Conservation (phyloP, 2,329 filamentous ascomycete genomes). For the Botrytis medusae region DNA sequence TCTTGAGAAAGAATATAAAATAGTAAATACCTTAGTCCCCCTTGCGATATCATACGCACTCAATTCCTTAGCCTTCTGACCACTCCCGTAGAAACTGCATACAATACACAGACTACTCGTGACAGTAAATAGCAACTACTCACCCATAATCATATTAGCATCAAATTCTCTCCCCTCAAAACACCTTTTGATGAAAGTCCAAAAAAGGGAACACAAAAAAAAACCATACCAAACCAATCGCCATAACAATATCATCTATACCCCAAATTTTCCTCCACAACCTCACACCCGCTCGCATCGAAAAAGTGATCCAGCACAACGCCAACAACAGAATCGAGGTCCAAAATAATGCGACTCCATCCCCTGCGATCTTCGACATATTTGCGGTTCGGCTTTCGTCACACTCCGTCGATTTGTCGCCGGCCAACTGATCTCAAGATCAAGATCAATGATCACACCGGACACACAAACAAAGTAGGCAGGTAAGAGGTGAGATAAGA, state of each 20-base stretch:
- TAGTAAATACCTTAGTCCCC: conserved; percentile 31
- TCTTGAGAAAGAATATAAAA: not conserved
- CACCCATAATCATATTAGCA: not conserved
- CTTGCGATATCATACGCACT: conserved; percentile 25
- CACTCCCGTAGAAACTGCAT: conserved; percentile 37
- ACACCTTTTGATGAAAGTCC: not conserved
- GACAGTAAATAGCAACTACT: conserved; percentile 15
- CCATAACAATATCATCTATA: conserved; percentile 36
- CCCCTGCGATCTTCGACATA: conserved; percentile 35
- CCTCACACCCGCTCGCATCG: conserved; percentile 31
- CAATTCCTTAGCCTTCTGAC: conserved; percentile 31
- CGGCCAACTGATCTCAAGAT: not conserved
- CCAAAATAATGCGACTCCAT: conserved; percentile 35
- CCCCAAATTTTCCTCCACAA: conserved; percentile 36
- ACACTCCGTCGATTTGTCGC: not conserved
- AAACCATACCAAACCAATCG: conserved; percentile 34
- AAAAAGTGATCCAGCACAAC: conserved; percentile 34
- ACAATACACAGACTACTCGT: conserved; percentile 31
- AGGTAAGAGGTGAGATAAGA: not conserved
- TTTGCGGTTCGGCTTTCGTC: conserved; percentile 13
- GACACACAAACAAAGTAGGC: not conserved
- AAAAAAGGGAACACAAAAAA: not conserved
- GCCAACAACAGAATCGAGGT: conserved; percentile 33
- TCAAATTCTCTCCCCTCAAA: not conserved
- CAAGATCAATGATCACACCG: not conserved